Percentiles rank a stretch among this genome's conserved stretches.
Evolutionary conservation across 345 rosid species (phyloP).

Genomic region (Syzygium aqueum): DNA sequence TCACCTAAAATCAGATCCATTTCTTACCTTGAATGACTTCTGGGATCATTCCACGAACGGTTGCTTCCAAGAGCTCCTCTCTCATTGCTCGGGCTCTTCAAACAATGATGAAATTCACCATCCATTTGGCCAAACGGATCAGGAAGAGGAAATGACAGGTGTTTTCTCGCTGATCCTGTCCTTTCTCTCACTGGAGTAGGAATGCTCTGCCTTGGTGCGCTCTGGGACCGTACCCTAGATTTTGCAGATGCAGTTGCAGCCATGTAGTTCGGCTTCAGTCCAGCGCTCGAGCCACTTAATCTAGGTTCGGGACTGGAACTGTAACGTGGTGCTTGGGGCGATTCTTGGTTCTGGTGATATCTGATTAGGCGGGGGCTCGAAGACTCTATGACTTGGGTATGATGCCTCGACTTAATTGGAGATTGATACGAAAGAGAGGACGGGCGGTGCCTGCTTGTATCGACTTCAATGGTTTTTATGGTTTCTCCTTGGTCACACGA

Average conservation of each 20-base stretch:
- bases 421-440: constrained; percentile 10
- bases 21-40: neutral
- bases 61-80: neutral
- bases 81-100: constrained; percentile 25
- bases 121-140: neutral
- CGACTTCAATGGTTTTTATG: constrained; percentile 66
- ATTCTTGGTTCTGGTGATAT: constrained; percentile 1
- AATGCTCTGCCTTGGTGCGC: constrained; percentile 58
- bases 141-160: constrained; percentile 24
- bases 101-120: constrained; percentile 2
- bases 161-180: constrained; percentile 25
- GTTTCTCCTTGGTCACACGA: constrained; percentile 61
- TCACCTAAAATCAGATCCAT: neutral
- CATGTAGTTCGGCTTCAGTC: constrained; percentile 60
- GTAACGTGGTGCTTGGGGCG: neutral
- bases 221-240: constrained; percentile 53
- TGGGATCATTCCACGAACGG: constrained; percentile 18
- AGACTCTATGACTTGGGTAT: constrained; percentile 6
- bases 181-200: constrained; percentile 32
- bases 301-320: neutral
- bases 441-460: constrained; percentile 31
- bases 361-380: neutral
- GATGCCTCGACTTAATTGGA: constrained; percentile 11
- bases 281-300: neutral
- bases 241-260: constrained; percentile 63